A percentile compares a stretch with the other conserved stretches of the same genome.
Evolutionary conservation across 1,284 basidiomycete species (phyloP).

Genomic region (Boletus semigastroideus): DNA sequence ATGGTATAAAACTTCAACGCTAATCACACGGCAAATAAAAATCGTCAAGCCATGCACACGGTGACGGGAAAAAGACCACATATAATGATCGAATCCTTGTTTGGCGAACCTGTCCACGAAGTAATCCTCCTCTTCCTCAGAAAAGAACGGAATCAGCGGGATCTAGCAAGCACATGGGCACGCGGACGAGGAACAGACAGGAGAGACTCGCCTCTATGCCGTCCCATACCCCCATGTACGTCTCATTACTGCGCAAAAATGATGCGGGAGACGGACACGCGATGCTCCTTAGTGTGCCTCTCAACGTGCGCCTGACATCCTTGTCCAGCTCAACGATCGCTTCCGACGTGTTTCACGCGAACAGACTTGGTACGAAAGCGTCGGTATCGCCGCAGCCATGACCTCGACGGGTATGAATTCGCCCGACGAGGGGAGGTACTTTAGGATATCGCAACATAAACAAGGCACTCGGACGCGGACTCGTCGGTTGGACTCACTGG

Average conservation of each 20-base stretch:
- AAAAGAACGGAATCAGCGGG: slow-evolving; percentile 58
- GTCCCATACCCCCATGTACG: slow-evolving; percentile 52
- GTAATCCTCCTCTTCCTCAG: slow-evolving; percentile 61
- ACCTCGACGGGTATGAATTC: slow-evolving; percentile 47
- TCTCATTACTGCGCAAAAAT: slow-evolving; percentile 49
- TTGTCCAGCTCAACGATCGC: slow-evolving; percentile 53
- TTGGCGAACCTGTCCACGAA: slow-evolving; percentile 56
- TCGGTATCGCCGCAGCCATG: slow-evolving; percentile 45
- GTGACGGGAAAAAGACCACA: slow-evolving; percentile 30
- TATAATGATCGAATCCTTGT: slow-evolving; percentile 62
- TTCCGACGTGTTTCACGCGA: slow-evolving; percentile 45
- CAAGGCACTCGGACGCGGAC: too few relatives aligned
- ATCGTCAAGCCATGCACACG: neutral
- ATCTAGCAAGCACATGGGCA: slow-evolving; percentile 40
- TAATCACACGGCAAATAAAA: slow-evolving; percentile 18
- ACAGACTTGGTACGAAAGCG: slow-evolving; percentile 62
- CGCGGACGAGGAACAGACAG: neutral
- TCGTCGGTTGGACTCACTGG: slow-evolving; percentile 43
- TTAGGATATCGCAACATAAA: neutral
- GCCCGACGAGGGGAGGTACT: slow-evolving; percentile 55
- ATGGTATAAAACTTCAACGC: slow-evolving; percentile 58
- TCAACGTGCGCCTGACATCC: slow-evolving; percentile 54
- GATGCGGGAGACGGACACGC: slow-evolving; percentile 51
- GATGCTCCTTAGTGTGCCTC: slow-evolving; percentile 51
- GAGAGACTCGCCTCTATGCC: slow-evolving; percentile 10